Percentiles rank a stretch among this genome's conserved stretches.
Conservation (phyloP, 2,329 filamentous ascomycete genomes). For the Botrytis deweyae region DNA sequence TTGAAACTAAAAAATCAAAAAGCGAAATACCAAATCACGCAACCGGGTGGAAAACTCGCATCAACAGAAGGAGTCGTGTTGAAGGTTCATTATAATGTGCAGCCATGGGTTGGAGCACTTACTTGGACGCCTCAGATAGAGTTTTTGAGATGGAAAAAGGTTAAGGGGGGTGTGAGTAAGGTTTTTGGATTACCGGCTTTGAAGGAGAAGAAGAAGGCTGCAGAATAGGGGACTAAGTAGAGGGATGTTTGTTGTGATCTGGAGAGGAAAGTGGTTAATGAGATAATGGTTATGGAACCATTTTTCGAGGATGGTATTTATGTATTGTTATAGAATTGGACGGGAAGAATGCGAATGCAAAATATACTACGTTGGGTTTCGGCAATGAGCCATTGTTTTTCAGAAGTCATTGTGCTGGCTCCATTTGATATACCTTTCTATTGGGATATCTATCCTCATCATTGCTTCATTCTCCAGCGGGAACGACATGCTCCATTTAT, state of each 20-base stretch:
- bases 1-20: slow-evolving; percentile 79
- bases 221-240: background rate
- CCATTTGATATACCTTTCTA: background rate
- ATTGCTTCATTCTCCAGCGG: background rate
- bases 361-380: background rate
- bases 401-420: too few species aligned
- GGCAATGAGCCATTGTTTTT: background rate
- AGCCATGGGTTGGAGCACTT: slow-evolving; percentile 90
- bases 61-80: slow-evolving; percentile 72
- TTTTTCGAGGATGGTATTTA: background rate
- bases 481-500: background rate
- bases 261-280: background rate
- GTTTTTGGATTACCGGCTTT: slow-evolving; percentile 64
- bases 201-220: slow-evolving; percentile 43
- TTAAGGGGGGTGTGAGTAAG: slow-evolving; percentile 64
- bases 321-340: slow-evolving; percentile 1
- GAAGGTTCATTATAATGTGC: slow-evolving; percentile 90
- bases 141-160: slow-evolving; percentile 61
- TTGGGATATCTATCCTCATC: background rate
- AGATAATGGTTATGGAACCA: background rate
- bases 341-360: background rate
- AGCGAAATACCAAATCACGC: slow-evolving; percentile 96
- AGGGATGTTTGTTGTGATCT: background rate
- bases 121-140: slow-evolving; percentile 68
- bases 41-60: slow-evolving; percentile 77